These are phyloP conservation scores for Gentiana dahurica DNA, from an alignment of 257 asterid species.

Conservation along the genomic window DNA sequence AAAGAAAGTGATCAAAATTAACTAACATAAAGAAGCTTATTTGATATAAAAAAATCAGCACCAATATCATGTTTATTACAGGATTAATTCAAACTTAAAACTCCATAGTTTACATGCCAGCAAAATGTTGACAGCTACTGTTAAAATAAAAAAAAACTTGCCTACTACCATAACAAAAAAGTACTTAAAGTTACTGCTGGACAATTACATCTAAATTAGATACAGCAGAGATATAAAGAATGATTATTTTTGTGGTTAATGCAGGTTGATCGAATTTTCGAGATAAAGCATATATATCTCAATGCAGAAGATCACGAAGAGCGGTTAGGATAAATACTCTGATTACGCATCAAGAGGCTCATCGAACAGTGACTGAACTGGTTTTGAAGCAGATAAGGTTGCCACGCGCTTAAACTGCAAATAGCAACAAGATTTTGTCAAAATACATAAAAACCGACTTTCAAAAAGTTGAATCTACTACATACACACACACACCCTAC, in stretches of 20 bases:
- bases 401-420: constrained; percentile 78
- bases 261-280: no score
- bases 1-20: no score
- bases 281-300: no score
- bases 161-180: constrained; percentile 4
- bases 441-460: background rate
- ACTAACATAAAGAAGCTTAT: no score
- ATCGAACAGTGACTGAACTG: constrained; percentile 44
- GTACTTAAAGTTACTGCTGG: constrained; percentile 23
- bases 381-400: constrained; percentile 29
- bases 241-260: background rate
- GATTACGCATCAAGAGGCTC: constrained; percentile 16
- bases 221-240: background rate
- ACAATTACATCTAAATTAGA: constrained; percentile 17
- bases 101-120: constrained; percentile 27
- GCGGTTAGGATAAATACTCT: constrained; percentile 17
- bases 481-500: no score
- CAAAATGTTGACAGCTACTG: constrained; percentile 40
- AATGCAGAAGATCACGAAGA: constrained; percentile 13
- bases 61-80: no score
- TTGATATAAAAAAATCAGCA: no score
- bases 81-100: no score
- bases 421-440: background rate
- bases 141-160: constrained; percentile 9
- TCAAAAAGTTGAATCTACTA: background rate